Conservation (phyloP, 1,284 basidiomycete species). For the Uromyces viciae-fabae region DNA sequence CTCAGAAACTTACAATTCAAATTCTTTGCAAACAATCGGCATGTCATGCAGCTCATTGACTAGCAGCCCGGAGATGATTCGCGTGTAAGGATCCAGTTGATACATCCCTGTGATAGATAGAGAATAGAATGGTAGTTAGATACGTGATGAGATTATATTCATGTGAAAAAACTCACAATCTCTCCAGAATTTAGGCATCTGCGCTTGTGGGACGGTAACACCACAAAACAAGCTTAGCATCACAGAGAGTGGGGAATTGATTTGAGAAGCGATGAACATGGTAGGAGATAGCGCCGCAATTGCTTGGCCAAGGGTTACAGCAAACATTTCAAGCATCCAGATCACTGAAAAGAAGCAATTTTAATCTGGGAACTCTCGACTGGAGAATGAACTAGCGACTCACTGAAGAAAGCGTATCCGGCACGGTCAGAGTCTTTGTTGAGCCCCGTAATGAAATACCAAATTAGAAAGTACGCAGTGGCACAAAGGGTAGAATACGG, state of each 20-base stretch:
- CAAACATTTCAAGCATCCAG: conserved; percentile 39
- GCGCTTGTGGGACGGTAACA: conserved; percentile 56
- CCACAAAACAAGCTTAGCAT: conserved; percentile 47
- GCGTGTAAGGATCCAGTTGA: conserved; percentile 62
- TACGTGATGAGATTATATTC: background rate
- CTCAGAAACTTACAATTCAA: conserved; percentile 18
- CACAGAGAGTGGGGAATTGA: conserved; percentile 17
- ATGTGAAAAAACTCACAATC: conserved; percentile 62
- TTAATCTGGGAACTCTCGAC: background rate
- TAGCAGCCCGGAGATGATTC: conserved; percentile 60
- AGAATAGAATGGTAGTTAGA: background rate
- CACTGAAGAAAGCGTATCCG: conserved; percentile 39
- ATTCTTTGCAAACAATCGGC: conserved; percentile 13
- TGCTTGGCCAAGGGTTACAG: conserved; percentile 34
- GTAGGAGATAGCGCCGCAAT: conserved; percentile 39
- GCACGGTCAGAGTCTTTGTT: conserved; percentile 6
- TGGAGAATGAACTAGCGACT: conserved; percentile 17
- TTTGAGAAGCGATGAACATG: conserved; percentile 35
- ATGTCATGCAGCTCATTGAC: conserved; percentile 44
- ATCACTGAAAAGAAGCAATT: conserved; percentile 6
- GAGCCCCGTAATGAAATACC: conserved; percentile 32
- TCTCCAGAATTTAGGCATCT: conserved; percentile 69
- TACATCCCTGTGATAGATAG: conserved; percentile 47
- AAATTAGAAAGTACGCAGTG: conserved; percentile 67
- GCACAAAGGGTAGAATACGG: conserved; percentile 69